Evolutionary conservation across 164 flowering plant genomes (phyloP), one percentile per base, ranked within the genome.

Genomic region (Chimonanthus salicifolius): DNA sequence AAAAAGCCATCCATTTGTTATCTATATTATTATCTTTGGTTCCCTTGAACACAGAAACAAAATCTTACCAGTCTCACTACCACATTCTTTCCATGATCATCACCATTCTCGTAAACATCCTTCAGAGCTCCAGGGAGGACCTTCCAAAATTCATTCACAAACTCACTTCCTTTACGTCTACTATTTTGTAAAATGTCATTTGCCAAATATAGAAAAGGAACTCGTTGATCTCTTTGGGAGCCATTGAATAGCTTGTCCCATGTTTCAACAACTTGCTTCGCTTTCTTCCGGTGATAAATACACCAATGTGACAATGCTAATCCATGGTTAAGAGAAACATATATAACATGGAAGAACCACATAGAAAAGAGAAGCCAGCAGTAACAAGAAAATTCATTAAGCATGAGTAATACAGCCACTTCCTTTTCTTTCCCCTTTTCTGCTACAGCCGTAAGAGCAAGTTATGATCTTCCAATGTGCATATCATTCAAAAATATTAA

Each of bases 101-200:
- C 94, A 10, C 95, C 94, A 54, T 85, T 87, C 71, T 85, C 88
- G 64, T 44, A 49, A 65, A 92, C 80, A 75, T 84, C 91, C 76
- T 89, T 93, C 68, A 95, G 85, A 21, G 97, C 99, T 21, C 74
- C 78, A 46, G 99, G 99, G 75, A 95, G 97, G 80, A 95, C 97
- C 73, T 95, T 95, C 98, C 97, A 93, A 67, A 93, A 92, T 77
- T 88, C 97, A 68, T 78, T 78, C 16, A 93, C 97, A 82, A 93
- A 95, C 82, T 95, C 99, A 83, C 86, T 89, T 70, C 99, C 99
- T 71, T 93, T 93, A 47, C 98, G 94, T 77, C 88, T 93, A 78
- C 99, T 95, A 75, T 95, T 95, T 80, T 95, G 99, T 48, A 95
- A 83, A 70, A 95, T 95, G 79, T 95, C 99, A 82, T 95, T 95